Conservation (phyloP, 495 filamentous ascomycete species). For the Cenococcum geophilum region DNA sequence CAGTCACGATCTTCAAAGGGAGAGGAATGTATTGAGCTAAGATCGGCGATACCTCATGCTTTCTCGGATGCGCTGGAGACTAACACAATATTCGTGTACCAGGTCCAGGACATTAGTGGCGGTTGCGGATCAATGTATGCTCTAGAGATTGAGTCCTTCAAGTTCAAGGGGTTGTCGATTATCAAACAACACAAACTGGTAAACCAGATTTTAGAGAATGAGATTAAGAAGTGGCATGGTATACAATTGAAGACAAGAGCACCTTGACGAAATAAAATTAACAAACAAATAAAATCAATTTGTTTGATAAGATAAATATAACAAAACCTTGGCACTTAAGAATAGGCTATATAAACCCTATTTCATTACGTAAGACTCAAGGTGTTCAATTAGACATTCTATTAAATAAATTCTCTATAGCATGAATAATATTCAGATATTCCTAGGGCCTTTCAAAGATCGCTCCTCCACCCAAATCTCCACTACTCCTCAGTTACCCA, state of each 20-base stretch:
- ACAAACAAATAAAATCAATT: no score
- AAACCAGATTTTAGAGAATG: constrained; percentile 58
- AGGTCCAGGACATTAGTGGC: constrained; percentile 72
- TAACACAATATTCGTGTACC: constrained; percentile 5
- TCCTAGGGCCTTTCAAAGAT: constrained; percentile 2
- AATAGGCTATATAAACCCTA: no score
- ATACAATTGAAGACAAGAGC: constrained; percentile 58
- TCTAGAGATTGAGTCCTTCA: constrained; percentile 59
- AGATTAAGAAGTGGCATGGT: constrained; percentile 71
- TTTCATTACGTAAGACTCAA: no score
- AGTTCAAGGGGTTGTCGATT: constrained; percentile 59
- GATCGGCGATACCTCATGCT: constrained; percentile 1
- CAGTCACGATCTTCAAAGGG: not conserved
- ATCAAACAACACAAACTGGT: constrained; percentile 70
- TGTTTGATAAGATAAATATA: no score
- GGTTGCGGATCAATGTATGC: constrained; percentile 76
- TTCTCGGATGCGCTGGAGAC: not conserved
- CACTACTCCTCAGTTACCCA: not conserved
- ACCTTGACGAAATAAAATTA: constrained; percentile 12
- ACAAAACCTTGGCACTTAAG: no score
- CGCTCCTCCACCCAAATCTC: constrained; percentile 9
- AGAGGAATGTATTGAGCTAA: not conserved
- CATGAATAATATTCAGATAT: not conserved
- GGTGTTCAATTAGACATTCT: no score
- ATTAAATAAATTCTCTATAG: no score